A percentile compares a stretch with the other conserved stretches of the same genome.
These are phyloP conservation scores for Chrysanthemum seticuspe DNA, from an alignment of 129 eudicot genomes.

Conservation along the genomic window DNA sequence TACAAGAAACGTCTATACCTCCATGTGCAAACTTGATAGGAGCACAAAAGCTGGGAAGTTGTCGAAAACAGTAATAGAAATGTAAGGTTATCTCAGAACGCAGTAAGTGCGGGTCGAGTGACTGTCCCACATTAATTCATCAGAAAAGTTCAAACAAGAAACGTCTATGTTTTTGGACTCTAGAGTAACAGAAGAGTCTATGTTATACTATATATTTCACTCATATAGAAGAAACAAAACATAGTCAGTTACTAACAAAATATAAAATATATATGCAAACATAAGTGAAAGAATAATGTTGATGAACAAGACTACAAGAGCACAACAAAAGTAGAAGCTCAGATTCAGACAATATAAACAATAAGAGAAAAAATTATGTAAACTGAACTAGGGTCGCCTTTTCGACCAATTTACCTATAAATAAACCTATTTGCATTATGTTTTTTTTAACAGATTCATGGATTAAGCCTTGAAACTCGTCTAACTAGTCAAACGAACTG, in stretches of 20 bases:
- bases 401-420: not conserved
- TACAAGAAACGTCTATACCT: constrained; percentile 12
- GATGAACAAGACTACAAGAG: not conserved
- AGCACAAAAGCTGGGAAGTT: too few species aligned
- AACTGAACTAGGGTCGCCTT: not conserved
- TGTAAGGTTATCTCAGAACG: too few species aligned
- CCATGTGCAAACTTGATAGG: constrained; percentile 7
- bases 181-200: constrained; percentile 8
- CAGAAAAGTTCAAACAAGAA: constrained; percentile 21
- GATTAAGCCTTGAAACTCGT: not conserved
- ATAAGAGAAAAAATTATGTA: not conserved
- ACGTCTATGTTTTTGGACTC: not conserved
- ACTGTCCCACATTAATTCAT: constrained; percentile 15
- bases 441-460: not conserved
- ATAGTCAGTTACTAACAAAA: not conserved
- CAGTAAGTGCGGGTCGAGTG: too few species aligned
- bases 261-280: not conserved
- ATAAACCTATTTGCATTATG: not conserved
- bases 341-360: not conserved
- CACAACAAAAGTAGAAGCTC: constrained; percentile 4
- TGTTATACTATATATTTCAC: not conserved
- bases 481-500: not conserved
- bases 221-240: not conserved
- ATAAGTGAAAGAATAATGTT: not conserved
- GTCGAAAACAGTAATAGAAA: too few species aligned